phyloP scores from a whole-genome alignment of 73 alveolate species.

The Paramecium tetraurelia region DNA sequence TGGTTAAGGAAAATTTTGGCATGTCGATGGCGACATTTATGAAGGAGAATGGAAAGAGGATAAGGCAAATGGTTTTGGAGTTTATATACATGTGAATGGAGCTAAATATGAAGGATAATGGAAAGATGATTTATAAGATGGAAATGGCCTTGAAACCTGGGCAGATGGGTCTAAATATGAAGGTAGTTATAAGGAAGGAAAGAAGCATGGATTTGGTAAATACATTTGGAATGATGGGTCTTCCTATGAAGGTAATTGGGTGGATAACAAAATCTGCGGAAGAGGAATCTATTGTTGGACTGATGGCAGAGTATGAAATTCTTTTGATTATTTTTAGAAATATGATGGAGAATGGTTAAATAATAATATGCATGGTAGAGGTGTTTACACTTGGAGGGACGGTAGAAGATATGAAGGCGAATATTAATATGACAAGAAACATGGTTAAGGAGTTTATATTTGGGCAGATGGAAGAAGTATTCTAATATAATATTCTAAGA shows the following conservation, averaged over 20 bases:
- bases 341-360: slow-evolving; percentile 64
- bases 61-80: slow-evolving; percentile 67
- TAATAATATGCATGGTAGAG: slow-evolving; percentile 84
- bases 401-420: slow-evolving; percentile 96
- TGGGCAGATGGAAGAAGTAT: slow-evolving; percentile 90
- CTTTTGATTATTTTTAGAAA: background rate
- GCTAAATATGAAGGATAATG: slow-evolving; percentile 70
- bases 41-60: slow-evolving; percentile 68
- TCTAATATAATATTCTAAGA: background rate
- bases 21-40: slow-evolving; percentile 67
- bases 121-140: slow-evolving; percentile 72
- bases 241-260: slow-evolving; percentile 69
- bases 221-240: slow-evolving; percentile 73
- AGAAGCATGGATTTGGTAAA: slow-evolving; percentile 74
- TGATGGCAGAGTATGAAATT: slow-evolving; percentile 79
- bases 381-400: slow-evolving; percentile 93
- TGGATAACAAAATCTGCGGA: slow-evolving; percentile 81
- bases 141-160: slow-evolving; percentile 71
- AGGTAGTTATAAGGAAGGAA: slow-evolving; percentile 74
- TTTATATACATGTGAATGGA: slow-evolving; percentile 63
- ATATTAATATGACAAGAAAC: slow-evolving; percentile 87
- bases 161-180: slow-evolving; percentile 75
- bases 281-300: slow-evolving; percentile 85
- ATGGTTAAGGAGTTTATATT: slow-evolving; percentile 90
- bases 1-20: slow-evolving; percentile 68